Evolutionary conservation across 345 rosid genomes (phyloP).

Genomic region (Corchorus capsularis): DNA sequence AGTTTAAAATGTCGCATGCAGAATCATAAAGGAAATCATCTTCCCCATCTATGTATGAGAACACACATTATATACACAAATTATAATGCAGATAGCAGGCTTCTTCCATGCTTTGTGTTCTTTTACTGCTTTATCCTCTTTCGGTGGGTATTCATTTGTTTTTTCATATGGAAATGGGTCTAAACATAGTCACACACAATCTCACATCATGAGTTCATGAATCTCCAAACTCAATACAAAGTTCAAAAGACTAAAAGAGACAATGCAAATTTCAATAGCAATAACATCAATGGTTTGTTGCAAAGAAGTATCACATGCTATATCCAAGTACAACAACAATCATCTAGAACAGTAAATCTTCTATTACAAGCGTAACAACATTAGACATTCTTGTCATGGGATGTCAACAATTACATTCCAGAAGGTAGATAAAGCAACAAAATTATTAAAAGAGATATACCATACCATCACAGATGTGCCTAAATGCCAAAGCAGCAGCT

Average conservation of each 20-base stretch:
- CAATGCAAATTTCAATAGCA: not conserved
- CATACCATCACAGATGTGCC: conserved; percentile 46
- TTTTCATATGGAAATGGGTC: not conserved
- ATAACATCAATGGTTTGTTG: not conserved
- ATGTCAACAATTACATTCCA: not conserved
- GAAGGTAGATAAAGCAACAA: not conserved
- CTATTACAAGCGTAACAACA: not conserved
- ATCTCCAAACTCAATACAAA: conserved; percentile 5
- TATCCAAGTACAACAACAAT: not conserved
- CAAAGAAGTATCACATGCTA: not conserved
- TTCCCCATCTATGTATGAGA: too few relatives aligned
- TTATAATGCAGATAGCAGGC: too few relatives aligned
- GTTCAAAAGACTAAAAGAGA: not conserved
- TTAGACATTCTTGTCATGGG: not conserved
- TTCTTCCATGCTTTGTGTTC: not conserved
- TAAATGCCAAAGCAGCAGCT: conserved; percentile 96
- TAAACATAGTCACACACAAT: not conserved
- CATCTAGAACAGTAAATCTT: not conserved
- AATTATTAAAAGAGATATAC: not conserved
- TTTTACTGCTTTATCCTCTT: not conserved
- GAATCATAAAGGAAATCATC: too few relatives aligned
- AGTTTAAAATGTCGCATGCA: not conserved
- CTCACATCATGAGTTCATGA: conserved; percentile 7
- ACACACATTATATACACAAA: too few relatives aligned
- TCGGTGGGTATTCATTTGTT: not conserved